phyloP scores from a whole-genome alignment of 2,329 filamentous ascomycete genomes.

The Aspergillus chevalieri region DNA sequence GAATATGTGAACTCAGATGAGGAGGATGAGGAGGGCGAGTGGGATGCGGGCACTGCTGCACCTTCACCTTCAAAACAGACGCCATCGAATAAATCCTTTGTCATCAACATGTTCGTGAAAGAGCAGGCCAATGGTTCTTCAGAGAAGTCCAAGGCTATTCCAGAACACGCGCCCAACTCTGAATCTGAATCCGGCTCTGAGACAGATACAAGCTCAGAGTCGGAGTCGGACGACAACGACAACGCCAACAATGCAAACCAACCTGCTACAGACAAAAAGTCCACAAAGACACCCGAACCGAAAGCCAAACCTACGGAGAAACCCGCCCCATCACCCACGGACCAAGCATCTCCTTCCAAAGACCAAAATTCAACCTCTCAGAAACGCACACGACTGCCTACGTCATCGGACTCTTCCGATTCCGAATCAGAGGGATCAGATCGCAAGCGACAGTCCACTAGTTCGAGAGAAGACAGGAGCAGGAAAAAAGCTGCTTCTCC shows the following conservation, averaged over 20 bases:
- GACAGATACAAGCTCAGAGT: background rate
- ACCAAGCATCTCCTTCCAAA: constrained; percentile 7
- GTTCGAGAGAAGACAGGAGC: background rate
- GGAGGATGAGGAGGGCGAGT: constrained; percentile 4
- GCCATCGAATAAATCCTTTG: background rate
- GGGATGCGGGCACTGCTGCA: background rate
- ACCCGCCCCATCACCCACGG: background rate
- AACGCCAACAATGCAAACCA: background rate
- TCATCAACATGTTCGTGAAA: background rate
- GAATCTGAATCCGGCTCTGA: background rate
- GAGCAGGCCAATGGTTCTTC: background rate
- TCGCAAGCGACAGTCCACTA: too few species aligned
- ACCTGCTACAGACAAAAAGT: background rate
- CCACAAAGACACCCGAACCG: background rate
- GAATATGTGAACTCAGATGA: constrained; percentile 9
- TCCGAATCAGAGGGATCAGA: too few species aligned
- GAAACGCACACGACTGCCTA: too few species aligned
- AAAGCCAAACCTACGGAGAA: background rate
- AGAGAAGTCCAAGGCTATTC: background rate
- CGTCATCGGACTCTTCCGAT: too few species aligned
- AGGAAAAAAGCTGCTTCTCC: background rate
- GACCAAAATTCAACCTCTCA: background rate
- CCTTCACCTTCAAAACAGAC: background rate
- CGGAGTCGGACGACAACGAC: background rate
- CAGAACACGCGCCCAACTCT: background rate